Base-by-base conservation (phyloP, 2,329 filamentous ascomycete species). In the Botrytis hyacinthi region DNA sequence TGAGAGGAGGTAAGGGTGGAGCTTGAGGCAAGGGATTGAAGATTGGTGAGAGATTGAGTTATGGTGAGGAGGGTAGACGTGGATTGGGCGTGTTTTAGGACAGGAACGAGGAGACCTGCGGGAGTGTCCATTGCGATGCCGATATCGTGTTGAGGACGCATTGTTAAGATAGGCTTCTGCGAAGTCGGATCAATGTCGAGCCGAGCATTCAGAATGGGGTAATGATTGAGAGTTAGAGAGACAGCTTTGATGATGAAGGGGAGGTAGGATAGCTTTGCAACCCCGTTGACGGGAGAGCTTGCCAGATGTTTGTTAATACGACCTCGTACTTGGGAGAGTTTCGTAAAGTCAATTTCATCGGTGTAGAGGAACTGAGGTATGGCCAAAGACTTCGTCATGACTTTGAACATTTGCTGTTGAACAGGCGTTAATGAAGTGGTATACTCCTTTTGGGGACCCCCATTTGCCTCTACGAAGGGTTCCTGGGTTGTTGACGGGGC, bases 291-390 rank as follows among this genome's bases (percentile, higher is more conserved):
- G 63, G 80, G 76, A 74, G 76, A 81, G 74, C 80, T 79, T 54
- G 80, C 79, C 20, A 91, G 85, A n/a, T 86, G 85, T 76, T 84
- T 87, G 83, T 97, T 97, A 73, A 98, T 87, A 66, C 89, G 91
- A 75, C 86, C 85, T 65, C 96, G 93, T 70, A 98, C 87, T 67
- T 88, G 83, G 74, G 90, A 90, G 7, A 99, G 87, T 57, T 87
- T 86, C 61, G 92, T 91, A 82, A 98, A 91, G 84, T 97, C 92
- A 68, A 97, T 86, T 81, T 95, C 93, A 83, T 97, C 94, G 57
- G 94, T 92, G 84, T 97, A 99, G 75, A 98, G 89, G 84, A 99
- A 98, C 83, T 98, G 96, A 0, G 96, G 96, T 78, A 98, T 98
- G 69, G 84, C 89, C 76, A 99, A 87, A 3, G 95, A 98, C 74